phyloP scores from a whole-genome alignment of 495 filamentous ascomycete species.

The Trichoderma asperelloides region DNA sequence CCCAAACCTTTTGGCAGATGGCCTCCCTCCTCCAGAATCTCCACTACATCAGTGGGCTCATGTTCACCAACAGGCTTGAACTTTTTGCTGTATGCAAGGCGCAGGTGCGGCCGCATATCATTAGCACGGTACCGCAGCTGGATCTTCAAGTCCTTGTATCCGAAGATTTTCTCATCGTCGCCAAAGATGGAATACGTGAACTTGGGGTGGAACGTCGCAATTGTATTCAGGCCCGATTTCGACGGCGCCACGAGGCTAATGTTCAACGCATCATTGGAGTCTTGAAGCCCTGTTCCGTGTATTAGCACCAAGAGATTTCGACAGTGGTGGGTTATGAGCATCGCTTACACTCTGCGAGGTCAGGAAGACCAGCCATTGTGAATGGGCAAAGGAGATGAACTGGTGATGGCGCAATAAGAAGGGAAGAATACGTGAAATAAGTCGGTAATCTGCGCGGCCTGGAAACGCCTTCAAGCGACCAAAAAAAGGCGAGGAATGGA shows the following conservation, averaged over 20 bases:
- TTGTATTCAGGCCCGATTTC: slow-evolving; percentile 43
- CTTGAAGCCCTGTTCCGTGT: slow-evolving; percentile 51
- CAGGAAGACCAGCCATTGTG: not conserved
- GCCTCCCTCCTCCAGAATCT: slow-evolving; percentile 50
- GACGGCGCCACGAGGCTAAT: slow-evolving; percentile 59
- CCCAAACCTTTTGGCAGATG: slow-evolving; percentile 52
- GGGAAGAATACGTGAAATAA: not conserved
- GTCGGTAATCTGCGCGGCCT: not conserved
- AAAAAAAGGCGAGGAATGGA: not conserved
- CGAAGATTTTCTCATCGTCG: slow-evolving; percentile 82
- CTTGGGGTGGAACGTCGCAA: slow-evolving; percentile 66
- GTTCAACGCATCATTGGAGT: slow-evolving; percentile 64
- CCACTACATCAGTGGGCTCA: slow-evolving; percentile 56
- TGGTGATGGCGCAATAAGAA: not conserved
- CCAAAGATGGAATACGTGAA: slow-evolving; percentile 92
- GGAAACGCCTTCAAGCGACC: not conserved
- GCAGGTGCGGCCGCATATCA: slow-evolving; percentile 67
- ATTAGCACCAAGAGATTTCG: not conserved
- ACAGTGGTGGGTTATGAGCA: not conserved
- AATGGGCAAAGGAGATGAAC: not conserved
- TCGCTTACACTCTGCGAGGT: slow-evolving; percentile 7
- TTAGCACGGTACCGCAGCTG: slow-evolving; percentile 70
- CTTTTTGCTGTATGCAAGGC: slow-evolving; percentile 62
- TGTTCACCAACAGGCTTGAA: slow-evolving; percentile 65
- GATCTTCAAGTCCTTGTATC: slow-evolving; percentile 72